Conservation (phyloP, 225 moss, liverwort and hornwort species). For the Sphagnum contortum region DNA sequence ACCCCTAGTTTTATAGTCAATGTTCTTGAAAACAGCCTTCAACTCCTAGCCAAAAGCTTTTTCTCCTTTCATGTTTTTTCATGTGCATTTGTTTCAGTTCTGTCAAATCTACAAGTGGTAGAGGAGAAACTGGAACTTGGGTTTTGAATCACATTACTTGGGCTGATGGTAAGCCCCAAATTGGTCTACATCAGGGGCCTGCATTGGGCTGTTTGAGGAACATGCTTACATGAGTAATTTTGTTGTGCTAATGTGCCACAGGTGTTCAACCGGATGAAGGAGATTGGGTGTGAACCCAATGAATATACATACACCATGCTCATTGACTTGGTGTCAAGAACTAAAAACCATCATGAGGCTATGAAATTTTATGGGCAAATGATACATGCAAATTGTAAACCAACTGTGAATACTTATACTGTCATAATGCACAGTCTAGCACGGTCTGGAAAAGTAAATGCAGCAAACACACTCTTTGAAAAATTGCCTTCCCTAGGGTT, state of each 20-base stretch:
- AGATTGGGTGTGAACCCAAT: conserved; percentile 33
- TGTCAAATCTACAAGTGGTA: too few relatives aligned
- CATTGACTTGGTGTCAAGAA: conserved; percentile 62
- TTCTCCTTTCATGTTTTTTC: not conserved
- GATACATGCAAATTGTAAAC: conserved; percentile 41
- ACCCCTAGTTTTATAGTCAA: not conserved
- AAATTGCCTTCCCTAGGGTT: conserved; percentile 52
- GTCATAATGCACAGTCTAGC: conserved; percentile 56
- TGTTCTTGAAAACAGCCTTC: too few relatives aligned
- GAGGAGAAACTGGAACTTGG: too few relatives aligned
- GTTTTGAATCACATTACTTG: too few relatives aligned
- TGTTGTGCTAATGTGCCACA: conserved; percentile 5
- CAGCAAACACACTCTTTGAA: conserved; percentile 47
- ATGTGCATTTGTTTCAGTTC: too few relatives aligned
- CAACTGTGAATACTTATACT: conserved; percentile 54
- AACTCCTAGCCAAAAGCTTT: too few relatives aligned
- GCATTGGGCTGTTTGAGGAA: too few relatives aligned
- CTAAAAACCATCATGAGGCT: conserved; percentile 45
- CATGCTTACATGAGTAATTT: too few relatives aligned
- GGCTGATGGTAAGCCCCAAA: too few relatives aligned
- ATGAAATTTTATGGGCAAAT: conserved; percentile 58
- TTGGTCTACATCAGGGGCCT: too few relatives aligned
- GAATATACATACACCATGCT: conserved; percentile 47
- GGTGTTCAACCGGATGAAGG: conserved; percentile 62
- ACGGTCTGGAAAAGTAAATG: conserved; percentile 52